Percentiles rank a stretch among this genome's conserved stretches.
These are phyloP conservation scores for Mariannaea elegans DNA, from an alignment of 2,329 filamentous ascomycete species.

Conservation along the genomic window DNA sequence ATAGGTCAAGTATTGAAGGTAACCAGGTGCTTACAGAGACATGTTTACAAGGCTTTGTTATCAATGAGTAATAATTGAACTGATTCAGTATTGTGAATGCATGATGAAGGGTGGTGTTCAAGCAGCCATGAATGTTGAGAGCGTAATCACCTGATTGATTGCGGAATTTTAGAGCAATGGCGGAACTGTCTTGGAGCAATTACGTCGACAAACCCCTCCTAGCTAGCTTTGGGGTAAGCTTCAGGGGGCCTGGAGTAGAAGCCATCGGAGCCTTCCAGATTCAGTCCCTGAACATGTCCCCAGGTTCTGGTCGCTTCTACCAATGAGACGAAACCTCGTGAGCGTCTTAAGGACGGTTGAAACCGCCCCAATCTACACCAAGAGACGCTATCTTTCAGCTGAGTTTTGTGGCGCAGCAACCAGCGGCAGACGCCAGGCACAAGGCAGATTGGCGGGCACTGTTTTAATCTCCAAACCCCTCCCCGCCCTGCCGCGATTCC, in stretches of 20 bases:
- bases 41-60: slow-evolving; percentile 5
- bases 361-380: slow-evolving; percentile 21
- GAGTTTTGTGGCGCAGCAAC: slow-evolving; percentile 28
- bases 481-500: slow-evolving; percentile 2
- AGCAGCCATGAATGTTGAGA: not conserved
- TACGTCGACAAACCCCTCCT: not conserved
- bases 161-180: not conserved
- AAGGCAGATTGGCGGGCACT: slow-evolving; percentile 22
- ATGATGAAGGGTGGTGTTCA: not conserved
- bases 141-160: not conserved
- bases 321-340: not conserved
- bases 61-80: not conserved
- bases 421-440: slow-evolving; percentile 15
- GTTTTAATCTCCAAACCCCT: slow-evolving; percentile 12
- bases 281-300: no score
- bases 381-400: slow-evolving; percentile 37
- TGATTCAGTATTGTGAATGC: not conserved
- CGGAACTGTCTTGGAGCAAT: not conserved
- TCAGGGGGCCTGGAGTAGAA: not conserved
- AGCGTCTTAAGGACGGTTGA: slow-evolving; percentile 7
- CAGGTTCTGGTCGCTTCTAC: no score
- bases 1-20: no score
- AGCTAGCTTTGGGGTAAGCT: not conserved
- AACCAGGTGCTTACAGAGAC: slow-evolving; percentile 22
- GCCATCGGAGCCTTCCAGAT: not conserved